Percentiles rank a stretch among this genome's conserved stretches.
Conservation (phyloP, 306 rosid genomes). For the Coriaria nepalensis region DNA sequence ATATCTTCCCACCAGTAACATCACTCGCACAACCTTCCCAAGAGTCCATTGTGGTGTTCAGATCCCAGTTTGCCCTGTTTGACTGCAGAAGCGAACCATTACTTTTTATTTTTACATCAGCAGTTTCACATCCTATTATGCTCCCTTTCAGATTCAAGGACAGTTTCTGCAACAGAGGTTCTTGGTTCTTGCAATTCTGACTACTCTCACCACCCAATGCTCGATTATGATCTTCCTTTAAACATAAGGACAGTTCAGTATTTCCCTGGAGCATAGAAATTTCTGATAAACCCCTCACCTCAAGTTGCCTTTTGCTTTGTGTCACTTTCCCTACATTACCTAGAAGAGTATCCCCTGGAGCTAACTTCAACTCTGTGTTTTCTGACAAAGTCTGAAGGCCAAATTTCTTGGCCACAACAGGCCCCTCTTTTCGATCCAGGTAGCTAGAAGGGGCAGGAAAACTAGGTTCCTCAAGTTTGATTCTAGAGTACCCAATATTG, state of each 20-base stretch:
- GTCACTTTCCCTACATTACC: slow-evolving; percentile 25
- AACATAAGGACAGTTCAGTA: slow-evolving; percentile 33
- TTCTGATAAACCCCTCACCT: slow-evolving; percentile 28
- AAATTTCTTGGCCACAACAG: slow-evolving; percentile 15
- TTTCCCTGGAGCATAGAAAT: slow-evolving; percentile 23
- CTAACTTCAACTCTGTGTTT: slow-evolving; percentile 31
- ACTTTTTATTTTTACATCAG: slow-evolving; percentile 16
- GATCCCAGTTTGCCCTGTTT: slow-evolving; percentile 88
- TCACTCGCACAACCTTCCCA: slow-evolving; percentile 56
- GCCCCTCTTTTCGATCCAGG: slow-evolving; percentile 25
- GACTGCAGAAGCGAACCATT: slow-evolving; percentile 21
- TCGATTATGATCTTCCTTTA: slow-evolving; percentile 30
- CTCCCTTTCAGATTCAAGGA: slow-evolving; percentile 48
- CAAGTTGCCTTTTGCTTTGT: slow-evolving; percentile 16
- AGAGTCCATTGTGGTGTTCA: slow-evolving; percentile 88
- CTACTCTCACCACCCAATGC: slow-evolving; percentile 17
- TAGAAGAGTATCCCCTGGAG: slow-evolving; percentile 32
- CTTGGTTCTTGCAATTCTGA: slow-evolving; percentile 16
- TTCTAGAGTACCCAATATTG: slow-evolving; percentile 13
- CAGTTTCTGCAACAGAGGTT: slow-evolving; percentile 38
- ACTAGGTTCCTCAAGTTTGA: slow-evolving; percentile 35
- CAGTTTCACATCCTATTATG: slow-evolving; percentile 17
- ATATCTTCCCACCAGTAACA: slow-evolving; percentile 24
- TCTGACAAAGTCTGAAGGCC: slow-evolving; percentile 19
- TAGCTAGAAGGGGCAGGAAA: slow-evolving; percentile 24